Evolutionary conservation across 129 eudicot genomes (phyloP), one percentile per base, ranked within the genome.

Genomic region (Flaveria robusta): DNA sequence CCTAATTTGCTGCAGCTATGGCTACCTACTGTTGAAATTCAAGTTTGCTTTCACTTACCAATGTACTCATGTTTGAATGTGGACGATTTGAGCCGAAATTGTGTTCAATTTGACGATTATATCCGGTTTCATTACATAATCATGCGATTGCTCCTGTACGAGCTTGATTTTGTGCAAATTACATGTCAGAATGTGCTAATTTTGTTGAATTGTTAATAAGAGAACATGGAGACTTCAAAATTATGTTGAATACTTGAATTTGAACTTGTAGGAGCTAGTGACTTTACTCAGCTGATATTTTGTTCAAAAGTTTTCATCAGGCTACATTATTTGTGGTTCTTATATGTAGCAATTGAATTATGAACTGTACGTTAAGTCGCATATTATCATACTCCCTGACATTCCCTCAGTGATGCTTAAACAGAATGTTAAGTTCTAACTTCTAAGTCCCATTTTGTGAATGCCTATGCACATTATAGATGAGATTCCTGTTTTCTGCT

Each of bases 151-250:
- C 1, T 69, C 16, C 12, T 34, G 42, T 43, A 68, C 5, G 68
- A 54, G 69, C 76, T 68, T 69, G 62, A 69, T 69, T 67, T 42
- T 20, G 13, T 56, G 60, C 70, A 55, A 56, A 9, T 43, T 68
- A 55, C 20, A 42, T 42, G 70, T 19, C 49, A 26, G 19, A 23
- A 26, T 77, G 3, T 77, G 59, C 68, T 18, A 9, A 75, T 75
- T 75, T 31, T 47, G 65, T 46, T 47, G 9, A 64, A 18, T 20
- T 12, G 55, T 23, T 47, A 64, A 13, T 64, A 14, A 59, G 29
- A 74, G 58, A 42, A 74, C n/a, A 29, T 49, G 37, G 29, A n/a
- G 22, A 60, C 0, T 60, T 60, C 0, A 27, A 45, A 11, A 27
- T 45, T 45, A n/a, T 2, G 59, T 42, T 43, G 78, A 42, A 26